phyloP scores from a whole-genome alignment of 2,329 filamentous ascomycete genomes.

The Penicillium sp. region DNA sequence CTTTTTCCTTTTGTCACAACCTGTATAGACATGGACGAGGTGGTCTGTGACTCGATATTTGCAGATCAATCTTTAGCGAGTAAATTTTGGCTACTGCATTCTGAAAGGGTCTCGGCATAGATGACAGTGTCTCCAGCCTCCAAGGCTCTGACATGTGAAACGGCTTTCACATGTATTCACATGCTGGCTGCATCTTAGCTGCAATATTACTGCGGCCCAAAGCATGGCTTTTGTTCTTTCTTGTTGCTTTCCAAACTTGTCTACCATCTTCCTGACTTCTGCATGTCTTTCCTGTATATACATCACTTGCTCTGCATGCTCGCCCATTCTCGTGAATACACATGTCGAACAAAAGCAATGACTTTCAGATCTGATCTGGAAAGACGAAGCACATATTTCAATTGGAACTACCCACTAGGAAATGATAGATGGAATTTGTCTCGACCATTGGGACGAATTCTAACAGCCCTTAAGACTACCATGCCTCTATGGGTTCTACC shows the following conservation, averaged over 20 bases:
- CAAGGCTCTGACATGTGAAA: slow-evolving; percentile 19
- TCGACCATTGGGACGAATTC: neutral
- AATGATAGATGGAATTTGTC: no score
- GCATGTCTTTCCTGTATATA: slow-evolving; percentile 8
- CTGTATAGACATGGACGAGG: slow-evolving; percentile 20
- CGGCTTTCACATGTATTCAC: slow-evolving; percentile 6
- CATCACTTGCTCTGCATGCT: neutral
- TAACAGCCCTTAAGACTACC: neutral
- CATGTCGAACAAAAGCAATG: neutral
- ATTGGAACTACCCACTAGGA: neutral
- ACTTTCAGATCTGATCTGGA: neutral
- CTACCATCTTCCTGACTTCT: neutral
- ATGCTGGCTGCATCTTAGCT: neutral
- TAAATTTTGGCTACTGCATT: slow-evolving; percentile 14
- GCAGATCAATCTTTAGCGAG: slow-evolving; percentile 15
- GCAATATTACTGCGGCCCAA: neutral
- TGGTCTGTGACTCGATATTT: slow-evolving; percentile 8
- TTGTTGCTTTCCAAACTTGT: neutral
- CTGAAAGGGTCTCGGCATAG: slow-evolving; percentile 18
- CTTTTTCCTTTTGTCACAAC: slow-evolving; percentile 3
- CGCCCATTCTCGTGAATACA: slow-evolving; percentile 1
- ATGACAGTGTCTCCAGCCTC: slow-evolving; percentile 11
- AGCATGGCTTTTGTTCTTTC: neutral
- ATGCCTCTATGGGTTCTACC: neutral
- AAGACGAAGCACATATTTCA: neutral